These are phyloP conservation scores for Phytophthora tubulina DNA, from an alignment of 352 stramenopile genomes.

Conservation along the genomic window DNA sequence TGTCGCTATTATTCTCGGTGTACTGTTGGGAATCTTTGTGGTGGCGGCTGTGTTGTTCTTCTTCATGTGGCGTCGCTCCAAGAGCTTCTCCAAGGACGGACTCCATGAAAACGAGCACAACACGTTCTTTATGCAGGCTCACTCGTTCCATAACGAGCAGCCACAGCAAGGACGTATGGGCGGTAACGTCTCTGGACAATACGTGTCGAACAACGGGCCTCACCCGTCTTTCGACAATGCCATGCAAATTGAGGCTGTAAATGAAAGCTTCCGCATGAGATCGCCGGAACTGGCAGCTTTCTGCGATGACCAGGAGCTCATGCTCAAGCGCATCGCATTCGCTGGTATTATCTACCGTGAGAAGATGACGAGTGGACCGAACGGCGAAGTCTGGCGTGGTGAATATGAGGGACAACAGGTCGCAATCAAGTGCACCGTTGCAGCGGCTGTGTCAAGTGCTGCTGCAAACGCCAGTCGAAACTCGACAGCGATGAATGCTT, in stretches of 20 bases:
- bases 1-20: slow-evolving; percentile 32
- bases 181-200: slow-evolving; percentile 21
- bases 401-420: slow-evolving; percentile 58
- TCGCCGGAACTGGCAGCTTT: slow-evolving; percentile 43
- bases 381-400: slow-evolving; percentile 71
- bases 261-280: slow-evolving; percentile 44
- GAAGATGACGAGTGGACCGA: slow-evolving; percentile 38
- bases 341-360: slow-evolving; percentile 41
- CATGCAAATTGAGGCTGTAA: slow-evolving; percentile 47
- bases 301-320: slow-evolving; percentile 48
- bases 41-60: slow-evolving; percentile 33
- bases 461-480: slow-evolving; percentile 20
- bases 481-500: slow-evolving; percentile 23
- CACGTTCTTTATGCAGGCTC: slow-evolving; percentile 40
- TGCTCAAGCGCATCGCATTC: slow-evolving; percentile 51
- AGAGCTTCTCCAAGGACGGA: slow-evolving; percentile 34
- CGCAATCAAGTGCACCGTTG: slow-evolving; percentile 60
- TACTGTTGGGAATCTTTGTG: slow-evolving; percentile 34
- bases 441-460: slow-evolving; percentile 19
- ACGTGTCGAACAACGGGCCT: slow-evolving; percentile 35
- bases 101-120: slow-evolving; percentile 39
- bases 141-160: slow-evolving; percentile 24
- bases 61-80: slow-evolving; percentile 29
- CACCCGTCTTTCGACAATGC: slow-evolving; percentile 31
- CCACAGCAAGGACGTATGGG: background rate